Conservation (phyloP, 768 basidiomycete genomes). For the Leucocoprinus leucothites region DNA sequence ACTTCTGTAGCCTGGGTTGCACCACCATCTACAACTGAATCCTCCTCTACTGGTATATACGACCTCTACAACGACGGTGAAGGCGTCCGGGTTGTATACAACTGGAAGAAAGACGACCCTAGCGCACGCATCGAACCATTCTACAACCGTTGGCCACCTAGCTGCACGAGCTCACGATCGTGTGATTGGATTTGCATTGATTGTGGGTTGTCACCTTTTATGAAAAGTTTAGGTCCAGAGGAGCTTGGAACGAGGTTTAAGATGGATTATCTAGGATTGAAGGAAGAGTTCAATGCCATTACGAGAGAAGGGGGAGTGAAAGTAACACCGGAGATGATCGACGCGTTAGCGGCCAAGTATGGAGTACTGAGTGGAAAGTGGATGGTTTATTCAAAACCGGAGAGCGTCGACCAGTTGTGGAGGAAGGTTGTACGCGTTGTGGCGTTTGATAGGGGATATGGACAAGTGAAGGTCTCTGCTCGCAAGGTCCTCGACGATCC, state of each 20-base stretch:
- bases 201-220: slow-evolving; percentile 17
- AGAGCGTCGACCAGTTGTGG: slow-evolving; percentile 33
- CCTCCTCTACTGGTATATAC: slow-evolving; percentile 7
- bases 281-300: slow-evolving; percentile 19
- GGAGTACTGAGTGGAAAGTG: slow-evolving; percentile 32
- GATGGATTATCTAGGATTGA: slow-evolving; percentile 13
- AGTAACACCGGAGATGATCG: slow-evolving; percentile 29
- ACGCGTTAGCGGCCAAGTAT: slow-evolving; percentile 30
- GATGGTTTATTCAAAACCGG: slow-evolving; percentile 31
- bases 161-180: slow-evolving; percentile 27
- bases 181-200: slow-evolving; percentile 33
- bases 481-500: slow-evolving; percentile 20
- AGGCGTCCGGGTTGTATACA: slow-evolving; percentile 3
- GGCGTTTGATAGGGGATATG: slow-evolving; percentile 24
- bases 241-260: slow-evolving; percentile 1
- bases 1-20: slow-evolving; percentile 15
- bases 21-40: slow-evolving; percentile 14
- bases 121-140: slow-evolving; percentile 24
- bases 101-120: slow-evolving; percentile 17
- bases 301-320: slow-evolving; percentile 4
- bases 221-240: slow-evolving; percentile 15
- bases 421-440: slow-evolving; percentile 27
- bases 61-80: slow-evolving; percentile 21
- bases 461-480: slow-evolving; percentile 34
- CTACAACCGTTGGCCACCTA: slow-evolving; percentile 35